These are phyloP conservation scores for Colletotrichum gigasporum DNA, from an alignment of 2,329 filamentous ascomycete species.

Conservation along the genomic window DNA sequence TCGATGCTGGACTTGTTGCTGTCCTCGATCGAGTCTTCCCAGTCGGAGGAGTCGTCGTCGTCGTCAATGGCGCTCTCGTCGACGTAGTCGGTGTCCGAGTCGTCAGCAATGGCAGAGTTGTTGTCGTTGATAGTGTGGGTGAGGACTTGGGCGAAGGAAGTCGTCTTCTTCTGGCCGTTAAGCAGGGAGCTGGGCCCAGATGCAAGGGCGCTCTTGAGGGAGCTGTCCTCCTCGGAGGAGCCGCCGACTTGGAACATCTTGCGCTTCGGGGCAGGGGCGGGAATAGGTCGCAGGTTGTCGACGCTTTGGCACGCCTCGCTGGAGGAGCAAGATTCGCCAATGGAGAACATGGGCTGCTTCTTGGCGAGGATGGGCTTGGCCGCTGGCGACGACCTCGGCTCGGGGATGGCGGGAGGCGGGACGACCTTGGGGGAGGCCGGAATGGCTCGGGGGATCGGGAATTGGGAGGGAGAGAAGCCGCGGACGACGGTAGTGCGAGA, in stretches of 20 bases:
- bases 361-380: conserved; percentile 76
- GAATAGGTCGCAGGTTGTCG: conserved; percentile 50
- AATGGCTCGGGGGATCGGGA: conserved; percentile 58
- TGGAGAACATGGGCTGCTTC: conserved; percentile 72
- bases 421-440: conserved; percentile 59
- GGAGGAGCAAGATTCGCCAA: conserved; percentile 86
- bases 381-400: conserved; percentile 63
- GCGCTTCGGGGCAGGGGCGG: conserved; percentile 40
- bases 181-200: conserved; percentile 53
- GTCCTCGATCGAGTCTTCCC: conserved; percentile 78
- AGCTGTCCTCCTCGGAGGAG: conserved; percentile 82
- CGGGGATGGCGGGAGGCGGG: conserved; percentile 68
- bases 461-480: conserved; percentile 83
- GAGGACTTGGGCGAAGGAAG: conserved; percentile 81
- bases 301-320: conserved; percentile 61
- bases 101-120: conserved; percentile 56
- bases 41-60: conserved; percentile 70
- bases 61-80: conserved; percentile 86
- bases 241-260: conserved; percentile 63
- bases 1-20: conserved; percentile 86
- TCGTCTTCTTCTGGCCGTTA: conserved; percentile 73
- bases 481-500: conserved; percentile 76
- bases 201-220: conserved; percentile 66
- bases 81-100: conserved; percentile 73
- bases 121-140: conserved; percentile 72